Base-by-base conservation (phyloP, 106 monocot species). In the Dioscorea alata region DNA sequence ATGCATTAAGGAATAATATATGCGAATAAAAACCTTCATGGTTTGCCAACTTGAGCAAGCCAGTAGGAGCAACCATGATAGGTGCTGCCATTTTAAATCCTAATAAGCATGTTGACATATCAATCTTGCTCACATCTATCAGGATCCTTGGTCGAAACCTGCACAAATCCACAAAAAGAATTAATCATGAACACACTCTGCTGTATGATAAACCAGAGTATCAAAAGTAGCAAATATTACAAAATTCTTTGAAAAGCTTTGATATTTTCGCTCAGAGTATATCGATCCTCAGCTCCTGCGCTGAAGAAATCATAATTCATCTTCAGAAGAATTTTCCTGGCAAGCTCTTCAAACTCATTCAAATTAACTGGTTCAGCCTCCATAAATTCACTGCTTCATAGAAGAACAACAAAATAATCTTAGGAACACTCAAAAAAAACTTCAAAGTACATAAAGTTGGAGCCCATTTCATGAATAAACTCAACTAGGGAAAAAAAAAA, bases 251-350 rank as follows among this genome's bases (percentile, higher is more conserved):
- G 63, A 60, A 82, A 94, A 56, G 93, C 93, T 65, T 78, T 49
- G 20, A 82, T 77, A 48, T 89, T 94, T 77, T 90, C 89, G 64
- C 60, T 80, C 70, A 94, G 79, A 53, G 93, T 84, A 57, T 80
- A 77, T 61, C 87, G 70, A 75, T 89, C 93, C 33, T 89, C 93
- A 32, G 93, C 93, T 73, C 93, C 93, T 50, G 89, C 86, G 33
- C 70, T 75, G 59, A 78, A 78, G 76, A 34, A 94, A 67, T 94
- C 93, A 71, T 81, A 94, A 64, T 73, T 56, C 89, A 84, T 90
- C 68, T 94, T 94, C n/a, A 86, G 93, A 48, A 94, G 79, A 35
- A 57, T 59, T 66, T 74, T 52, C 66, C 68, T 86, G 8, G 93
- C 93, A 10, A 82, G 66, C 71, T 94, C 84, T 80, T 94, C 62